phyloP scores from a whole-genome alignment of 192 early-diverging fungal species.

The Funneliformis mosseae region DNA sequence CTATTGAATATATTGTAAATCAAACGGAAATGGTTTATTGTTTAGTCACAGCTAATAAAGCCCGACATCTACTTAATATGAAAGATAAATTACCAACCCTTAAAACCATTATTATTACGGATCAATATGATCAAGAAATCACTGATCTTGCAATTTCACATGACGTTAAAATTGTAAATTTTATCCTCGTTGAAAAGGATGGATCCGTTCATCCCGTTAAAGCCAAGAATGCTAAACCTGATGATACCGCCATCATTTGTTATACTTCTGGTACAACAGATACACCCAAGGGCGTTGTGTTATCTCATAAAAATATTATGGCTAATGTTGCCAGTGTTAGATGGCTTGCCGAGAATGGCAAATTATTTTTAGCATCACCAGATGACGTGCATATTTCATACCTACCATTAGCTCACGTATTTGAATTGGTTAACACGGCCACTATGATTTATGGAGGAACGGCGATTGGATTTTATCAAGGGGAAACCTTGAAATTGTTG shows the following conservation, averaged over 20 bases:
- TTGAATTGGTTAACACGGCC: slow-evolving; percentile 58
- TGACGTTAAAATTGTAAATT: slow-evolving; percentile 65
- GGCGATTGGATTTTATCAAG: slow-evolving; percentile 45
- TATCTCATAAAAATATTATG: slow-evolving; percentile 71
- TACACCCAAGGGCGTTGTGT: slow-evolving; percentile 60
- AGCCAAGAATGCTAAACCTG: slow-evolving; percentile 57
- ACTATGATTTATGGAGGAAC: slow-evolving; percentile 24
- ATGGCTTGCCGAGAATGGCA: neutral
- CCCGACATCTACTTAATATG: slow-evolving; percentile 70
- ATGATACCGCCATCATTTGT: slow-evolving; percentile 83
- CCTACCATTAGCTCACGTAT: slow-evolving; percentile 89
- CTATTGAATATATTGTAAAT: slow-evolving; percentile 80
- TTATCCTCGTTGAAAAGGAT: slow-evolving; percentile 57
- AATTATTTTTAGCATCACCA: neutral
- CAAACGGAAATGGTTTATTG: slow-evolving; percentile 76
- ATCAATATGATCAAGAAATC: slow-evolving; percentile 28
- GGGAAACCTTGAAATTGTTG: slow-evolving; percentile 69
- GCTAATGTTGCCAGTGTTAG: neutral
- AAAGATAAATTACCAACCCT: slow-evolving; percentile 79
- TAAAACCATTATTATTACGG: slow-evolving; percentile 62
- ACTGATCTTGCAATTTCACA: slow-evolving; percentile 25
- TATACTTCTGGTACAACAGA: slow-evolving; percentile 74
- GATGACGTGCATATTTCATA: slow-evolving; percentile 53
- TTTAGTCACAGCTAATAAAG: slow-evolving; percentile 68
- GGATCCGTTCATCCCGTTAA: slow-evolving; percentile 57